Conservation (phyloP, 176 grass and related monocot species). For the Metroxylon sagu region DNA sequence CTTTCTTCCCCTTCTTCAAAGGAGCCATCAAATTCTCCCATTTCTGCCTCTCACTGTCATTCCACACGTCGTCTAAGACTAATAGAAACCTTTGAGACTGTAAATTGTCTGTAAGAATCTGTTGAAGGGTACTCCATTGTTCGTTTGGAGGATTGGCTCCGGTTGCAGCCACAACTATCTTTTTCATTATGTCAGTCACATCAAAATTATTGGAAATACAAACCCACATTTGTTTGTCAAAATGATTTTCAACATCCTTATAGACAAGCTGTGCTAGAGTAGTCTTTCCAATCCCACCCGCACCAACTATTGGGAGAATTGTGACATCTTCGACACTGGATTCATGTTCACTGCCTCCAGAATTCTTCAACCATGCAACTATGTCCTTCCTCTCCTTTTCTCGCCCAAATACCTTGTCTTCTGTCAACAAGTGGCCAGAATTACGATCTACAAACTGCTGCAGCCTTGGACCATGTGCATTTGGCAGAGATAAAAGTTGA, state of each 20-base stretch:
- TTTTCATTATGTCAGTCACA: constrained; percentile 18
- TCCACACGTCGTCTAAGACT: constrained; percentile 36
- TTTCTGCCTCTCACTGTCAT: constrained; percentile 17
- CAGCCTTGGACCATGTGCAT: too few relatives aligned
- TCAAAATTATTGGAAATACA: constrained; percentile 32
- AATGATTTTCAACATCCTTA: constrained; percentile 3
- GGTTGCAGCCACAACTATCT: not conserved
- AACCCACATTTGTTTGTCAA: constrained; percentile 33
- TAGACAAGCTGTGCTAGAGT: constrained; percentile 29
- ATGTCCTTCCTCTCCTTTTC: too few relatives aligned
- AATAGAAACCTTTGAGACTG: constrained; percentile 30
- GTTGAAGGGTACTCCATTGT: too few relatives aligned
- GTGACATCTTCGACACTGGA: too few relatives aligned
- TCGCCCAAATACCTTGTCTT: too few relatives aligned
- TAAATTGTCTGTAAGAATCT: constrained; percentile 8
- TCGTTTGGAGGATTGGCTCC: not conserved
- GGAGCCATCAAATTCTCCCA: constrained; percentile 28
- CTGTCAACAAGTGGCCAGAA: too few relatives aligned
- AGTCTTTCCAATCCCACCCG: too few relatives aligned
- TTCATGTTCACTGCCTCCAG: too few relatives aligned
- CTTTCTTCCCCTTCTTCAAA: constrained; percentile 23
- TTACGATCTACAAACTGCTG: too few relatives aligned
- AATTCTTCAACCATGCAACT: too few relatives aligned
- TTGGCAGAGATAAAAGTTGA: too few relatives aligned
- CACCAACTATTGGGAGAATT: too few relatives aligned